These are phyloP conservation scores for Myxozyma kluyveri DNA, from an alignment of 805 yeast genomes.

Conservation along the genomic window DNA sequence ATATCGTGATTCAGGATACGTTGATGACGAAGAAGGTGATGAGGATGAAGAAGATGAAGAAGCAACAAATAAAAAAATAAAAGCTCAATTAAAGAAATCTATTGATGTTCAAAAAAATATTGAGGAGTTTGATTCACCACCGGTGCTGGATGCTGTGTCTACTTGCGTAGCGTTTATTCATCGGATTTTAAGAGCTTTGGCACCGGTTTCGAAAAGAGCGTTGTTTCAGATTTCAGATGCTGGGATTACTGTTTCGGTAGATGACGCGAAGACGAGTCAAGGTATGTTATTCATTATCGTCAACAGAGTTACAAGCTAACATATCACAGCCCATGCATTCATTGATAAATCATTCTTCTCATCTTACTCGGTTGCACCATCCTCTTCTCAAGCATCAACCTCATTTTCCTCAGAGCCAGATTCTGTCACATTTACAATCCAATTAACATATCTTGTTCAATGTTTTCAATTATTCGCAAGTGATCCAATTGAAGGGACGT, in stretches of 20 bases:
- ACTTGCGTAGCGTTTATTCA: constrained; percentile 24
- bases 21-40: not conserved
- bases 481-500: not conserved
- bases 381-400: not conserved
- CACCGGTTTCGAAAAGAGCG: constrained; percentile 22
- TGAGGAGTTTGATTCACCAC: not conserved
- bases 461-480: constrained; percentile 27
- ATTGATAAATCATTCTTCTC: constrained; percentile 18
- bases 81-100: not conserved
- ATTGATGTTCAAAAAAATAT: no score
- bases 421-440: constrained; percentile 10
- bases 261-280: constrained; percentile 13
- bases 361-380: constrained; percentile 12
- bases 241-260: constrained; percentile 24
- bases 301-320: not conserved
- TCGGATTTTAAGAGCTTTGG: constrained; percentile 18
- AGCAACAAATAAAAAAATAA: not conserved
- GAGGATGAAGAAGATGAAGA: not conserved
- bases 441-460: constrained; percentile 20
- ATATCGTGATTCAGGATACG: no score
- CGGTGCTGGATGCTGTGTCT: constrained; percentile 24
- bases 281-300: not conserved
- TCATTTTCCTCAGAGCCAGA: not conserved
- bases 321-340: constrained; percentile 21
- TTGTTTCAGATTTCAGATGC: constrained; percentile 10